These are phyloP conservation scores for Ogataea allantospora DNA, from an alignment of 805 yeast genomes.

Conservation along the genomic window DNA sequence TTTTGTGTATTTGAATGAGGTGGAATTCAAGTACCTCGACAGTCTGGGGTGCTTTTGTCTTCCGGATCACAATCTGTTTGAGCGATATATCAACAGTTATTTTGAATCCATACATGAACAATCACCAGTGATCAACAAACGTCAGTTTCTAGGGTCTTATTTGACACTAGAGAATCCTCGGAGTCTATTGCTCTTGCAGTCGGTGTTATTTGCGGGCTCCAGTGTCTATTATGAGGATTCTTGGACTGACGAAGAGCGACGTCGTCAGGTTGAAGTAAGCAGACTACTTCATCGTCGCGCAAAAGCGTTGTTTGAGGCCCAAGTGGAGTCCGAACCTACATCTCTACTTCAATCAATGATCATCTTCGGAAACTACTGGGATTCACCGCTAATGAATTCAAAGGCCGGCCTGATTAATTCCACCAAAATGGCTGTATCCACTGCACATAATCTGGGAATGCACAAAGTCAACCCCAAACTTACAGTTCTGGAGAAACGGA, in stretches of 20 bases:
- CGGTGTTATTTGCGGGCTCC: conserved; percentile 68
- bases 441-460: conserved; percentile 75
- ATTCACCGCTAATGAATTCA: conserved; percentile 66
- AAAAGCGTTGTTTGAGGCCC: conserved; percentile 69
- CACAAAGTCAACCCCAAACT: conserved; percentile 45
- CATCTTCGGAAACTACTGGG: conserved; percentile 69
- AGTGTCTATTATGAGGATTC: conserved; percentile 56
- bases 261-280: conserved; percentile 37
- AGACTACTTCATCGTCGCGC: conserved; percentile 68
- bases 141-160: conserved; percentile 57
- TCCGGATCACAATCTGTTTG: conserved; percentile 58
- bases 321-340: conserved; percentile 63
- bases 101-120: conserved; percentile 66
- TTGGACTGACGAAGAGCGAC: conserved; percentile 41
- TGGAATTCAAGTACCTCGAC: conserved; percentile 23
- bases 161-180: conserved; percentile 57
- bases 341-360: conserved; percentile 59
- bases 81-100: conserved; percentile 58
- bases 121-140: conserved; percentile 64
- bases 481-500: conserved; percentile 30
- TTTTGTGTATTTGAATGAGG: conserved; percentile 14
- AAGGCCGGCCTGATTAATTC: conserved; percentile 61
- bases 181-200: conserved; percentile 59
- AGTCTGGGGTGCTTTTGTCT: conserved; percentile 61
- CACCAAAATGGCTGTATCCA: conserved; percentile 59